These are phyloP conservation scores for Botrytis tulipae DNA, from an alignment of 2,329 filamentous ascomycete species.

Conservation along the genomic window DNA sequence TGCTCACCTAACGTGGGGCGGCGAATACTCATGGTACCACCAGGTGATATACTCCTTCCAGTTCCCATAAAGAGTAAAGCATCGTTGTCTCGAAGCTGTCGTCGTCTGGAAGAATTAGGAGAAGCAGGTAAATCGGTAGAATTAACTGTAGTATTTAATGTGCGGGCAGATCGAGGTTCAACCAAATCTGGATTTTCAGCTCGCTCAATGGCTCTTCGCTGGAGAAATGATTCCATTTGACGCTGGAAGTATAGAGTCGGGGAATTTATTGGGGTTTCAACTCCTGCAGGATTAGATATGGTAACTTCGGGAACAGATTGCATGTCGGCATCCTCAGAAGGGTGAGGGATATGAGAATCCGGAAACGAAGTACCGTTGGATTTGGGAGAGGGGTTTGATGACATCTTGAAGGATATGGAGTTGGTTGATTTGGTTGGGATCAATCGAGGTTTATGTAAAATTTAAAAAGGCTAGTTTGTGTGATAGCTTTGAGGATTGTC, in stretches of 20 bases:
- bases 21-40: not conserved
- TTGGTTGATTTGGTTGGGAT: not conserved
- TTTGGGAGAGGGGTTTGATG: not conserved
- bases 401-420: not conserved
- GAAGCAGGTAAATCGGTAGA: not conserved
- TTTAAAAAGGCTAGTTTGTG: accelerated
- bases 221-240: not conserved
- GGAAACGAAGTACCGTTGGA: not conserved
- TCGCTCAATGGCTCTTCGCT: not conserved
- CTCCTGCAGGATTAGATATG: not conserved
- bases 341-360: not conserved
- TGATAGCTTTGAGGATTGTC: not conserved
- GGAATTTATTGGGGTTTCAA: not conserved
- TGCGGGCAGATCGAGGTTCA: not conserved
- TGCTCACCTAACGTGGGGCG: no score
- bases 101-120: not conserved
- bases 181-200: no score
- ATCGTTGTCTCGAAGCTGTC: not conserved
- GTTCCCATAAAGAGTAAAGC: accelerated
- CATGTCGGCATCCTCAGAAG: not conserved
- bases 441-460: not conserved
- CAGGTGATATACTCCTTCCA: not conserved
- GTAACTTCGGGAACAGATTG: not conserved
- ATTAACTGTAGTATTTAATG: not conserved
- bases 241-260: accelerated